phyloP scores from a whole-genome alignment of 164 flowering plant genomes.

The Paratinospora sagittata region DNA sequence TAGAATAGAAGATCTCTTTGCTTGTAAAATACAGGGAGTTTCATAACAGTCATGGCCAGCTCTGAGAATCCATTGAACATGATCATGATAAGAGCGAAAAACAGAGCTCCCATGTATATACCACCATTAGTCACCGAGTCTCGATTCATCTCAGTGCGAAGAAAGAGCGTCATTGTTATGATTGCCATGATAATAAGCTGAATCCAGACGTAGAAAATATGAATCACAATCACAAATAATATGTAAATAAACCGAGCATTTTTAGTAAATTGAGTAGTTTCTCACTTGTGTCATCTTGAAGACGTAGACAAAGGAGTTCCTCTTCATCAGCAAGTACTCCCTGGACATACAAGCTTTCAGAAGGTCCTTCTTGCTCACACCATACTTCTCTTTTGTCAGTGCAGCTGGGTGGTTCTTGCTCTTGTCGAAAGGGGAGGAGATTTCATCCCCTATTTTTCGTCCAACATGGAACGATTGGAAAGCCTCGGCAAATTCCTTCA shows the following conservation, averaged over 20 bases:
- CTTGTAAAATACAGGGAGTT: conserved; percentile 78
- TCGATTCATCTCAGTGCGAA: conserved; percentile 39
- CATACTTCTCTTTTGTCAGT: conserved; percentile 39
- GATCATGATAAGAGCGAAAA: conserved; percentile 27
- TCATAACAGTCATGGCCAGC: conserved; percentile 40
- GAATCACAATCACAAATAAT: not conserved
- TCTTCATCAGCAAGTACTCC: conserved; percentile 50
- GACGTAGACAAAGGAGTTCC: conserved; percentile 48
- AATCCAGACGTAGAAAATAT: not conserved
- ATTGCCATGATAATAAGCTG: conserved; percentile 35
- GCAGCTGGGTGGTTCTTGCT: conserved; percentile 51
- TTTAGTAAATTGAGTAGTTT: not conserved
- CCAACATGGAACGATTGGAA: conserved; percentile 53
- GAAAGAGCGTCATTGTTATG: conserved; percentile 43
- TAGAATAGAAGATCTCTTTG: conserved; percentile 72
- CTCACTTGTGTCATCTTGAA: conserved; percentile 44
- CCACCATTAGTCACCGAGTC: conserved; percentile 31
- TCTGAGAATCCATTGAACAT: conserved; percentile 54
- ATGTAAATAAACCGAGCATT: not conserved
- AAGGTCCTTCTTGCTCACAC: conserved; percentile 36
- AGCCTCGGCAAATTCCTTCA: conserved; percentile 47
- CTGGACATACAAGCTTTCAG: conserved; percentile 39
- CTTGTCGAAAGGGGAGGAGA: conserved; percentile 45
- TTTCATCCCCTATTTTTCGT: conserved; percentile 33
- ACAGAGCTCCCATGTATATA: conserved; percentile 42